Percentiles rank a stretch among this genome's conserved stretches.
Evolutionary conservation across 1,284 basidiomycete genomes (phyloP).

Genomic region (Mycena citricolor): DNA sequence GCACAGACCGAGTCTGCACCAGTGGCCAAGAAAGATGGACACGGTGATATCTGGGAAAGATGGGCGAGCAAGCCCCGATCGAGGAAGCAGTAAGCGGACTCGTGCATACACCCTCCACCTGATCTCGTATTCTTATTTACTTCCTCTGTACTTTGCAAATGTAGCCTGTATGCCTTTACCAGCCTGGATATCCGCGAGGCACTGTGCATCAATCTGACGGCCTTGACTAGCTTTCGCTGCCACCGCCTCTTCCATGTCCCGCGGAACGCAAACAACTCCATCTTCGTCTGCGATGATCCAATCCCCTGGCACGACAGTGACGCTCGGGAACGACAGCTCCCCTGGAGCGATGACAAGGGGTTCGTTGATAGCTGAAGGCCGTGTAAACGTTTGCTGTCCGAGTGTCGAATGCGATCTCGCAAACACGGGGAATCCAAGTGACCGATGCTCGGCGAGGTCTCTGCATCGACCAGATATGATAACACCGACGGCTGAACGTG

Average conservation of each 20-base stretch:
- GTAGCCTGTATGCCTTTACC: conserved; percentile 77
- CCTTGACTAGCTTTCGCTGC: conserved; percentile 60
- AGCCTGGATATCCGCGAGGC: conserved; percentile 74
- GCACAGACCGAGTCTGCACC: conserved; percentile 49
- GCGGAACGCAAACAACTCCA: conserved; percentile 85
- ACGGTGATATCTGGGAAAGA: conserved; percentile 15
- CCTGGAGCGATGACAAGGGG: conserved; percentile 58
- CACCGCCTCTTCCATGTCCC: conserved; percentile 55
- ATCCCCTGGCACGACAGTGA: conserved; percentile 76
- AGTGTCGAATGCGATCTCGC: conserved; percentile 82
- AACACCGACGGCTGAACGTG: conserved; percentile 68
- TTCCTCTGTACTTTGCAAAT: conserved; percentile 77
- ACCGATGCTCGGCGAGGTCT: conserved; percentile 77
- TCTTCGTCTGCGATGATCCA: conserved; percentile 86
- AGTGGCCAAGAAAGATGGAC: conserved; percentile 28
- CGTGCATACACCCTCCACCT: conserved; percentile 5
- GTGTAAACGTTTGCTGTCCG: conserved; percentile 86
- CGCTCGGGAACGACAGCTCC: conserved; percentile 47
- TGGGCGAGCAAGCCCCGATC: conserved; percentile 16
- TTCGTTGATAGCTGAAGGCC: conserved; percentile 77
- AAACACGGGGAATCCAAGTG: conserved; percentile 72
- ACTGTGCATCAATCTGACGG: conserved; percentile 68
- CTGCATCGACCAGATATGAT: conserved; percentile 84
- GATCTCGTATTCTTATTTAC: conserved; percentile 26
- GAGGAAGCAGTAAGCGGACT: conserved; percentile 6